These are phyloP conservation scores for Triticum timopheevii DNA, from an alignment of 176 grass and related monocot genomes.

Conservation along the genomic window DNA sequence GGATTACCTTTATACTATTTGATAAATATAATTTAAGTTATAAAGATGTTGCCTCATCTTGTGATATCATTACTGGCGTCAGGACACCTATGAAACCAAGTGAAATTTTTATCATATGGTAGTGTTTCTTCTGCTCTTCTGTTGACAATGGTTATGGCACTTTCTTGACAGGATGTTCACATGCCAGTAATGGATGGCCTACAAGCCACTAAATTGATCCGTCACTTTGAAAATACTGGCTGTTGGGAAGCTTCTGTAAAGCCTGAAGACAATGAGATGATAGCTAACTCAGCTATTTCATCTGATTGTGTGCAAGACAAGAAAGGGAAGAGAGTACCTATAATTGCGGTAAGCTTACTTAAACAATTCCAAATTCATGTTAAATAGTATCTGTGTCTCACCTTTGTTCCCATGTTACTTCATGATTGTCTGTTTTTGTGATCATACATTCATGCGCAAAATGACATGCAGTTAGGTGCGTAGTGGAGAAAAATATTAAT, in stretches of 20 bases:
- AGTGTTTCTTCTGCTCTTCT: slow-evolving; percentile 30
- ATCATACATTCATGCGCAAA: neutral
- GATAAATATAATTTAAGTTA: slow-evolving; percentile 15
- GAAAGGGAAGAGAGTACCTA: slow-evolving; percentile 57
- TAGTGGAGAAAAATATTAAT: neutral
- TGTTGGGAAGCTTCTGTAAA: slow-evolving; percentile 74
- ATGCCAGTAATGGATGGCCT: slow-evolving; percentile 98
- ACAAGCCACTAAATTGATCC: slow-evolving; percentile 91
- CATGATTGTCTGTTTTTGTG: slow-evolving; percentile 17
- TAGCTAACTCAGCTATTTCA: slow-evolving; percentile 33
- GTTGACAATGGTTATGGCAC: neutral
- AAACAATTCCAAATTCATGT: neutral
- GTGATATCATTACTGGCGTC: slow-evolving; percentile 20
- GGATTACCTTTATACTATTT: neutral
- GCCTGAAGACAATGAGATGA: slow-evolving; percentile 43
- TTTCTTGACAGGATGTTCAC: slow-evolving; percentile 73
- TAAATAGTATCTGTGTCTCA: neutral
- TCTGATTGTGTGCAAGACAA: slow-evolving; percentile 36
- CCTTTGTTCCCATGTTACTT: slow-evolving; percentile 21
- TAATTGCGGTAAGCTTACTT: slow-evolving; percentile 70
- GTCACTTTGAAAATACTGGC: slow-evolving; percentile 75
- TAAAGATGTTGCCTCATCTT: neutral
- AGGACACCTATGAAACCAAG: slow-evolving; percentile 16
- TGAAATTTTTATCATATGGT: neutral
- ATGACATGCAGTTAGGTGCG: neutral